Evolutionary conservation across 2,329 filamentous ascomycete genomes (phyloP).

Genomic region (Phaeophleospora eucalypticola): DNA sequence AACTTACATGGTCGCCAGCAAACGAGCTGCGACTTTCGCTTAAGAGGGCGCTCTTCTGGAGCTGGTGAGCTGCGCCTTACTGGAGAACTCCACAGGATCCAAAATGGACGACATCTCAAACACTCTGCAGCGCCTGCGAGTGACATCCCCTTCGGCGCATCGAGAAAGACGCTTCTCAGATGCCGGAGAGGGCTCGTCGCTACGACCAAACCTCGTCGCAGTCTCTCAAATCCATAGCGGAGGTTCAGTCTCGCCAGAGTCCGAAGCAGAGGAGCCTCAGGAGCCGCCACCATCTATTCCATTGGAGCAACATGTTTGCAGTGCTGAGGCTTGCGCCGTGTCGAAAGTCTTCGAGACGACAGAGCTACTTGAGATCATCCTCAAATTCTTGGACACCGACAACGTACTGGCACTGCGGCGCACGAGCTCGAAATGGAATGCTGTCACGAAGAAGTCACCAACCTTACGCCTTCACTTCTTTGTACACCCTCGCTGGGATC

Average conservation of each 20-base stretch:
- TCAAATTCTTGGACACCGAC: slow-evolving; percentile 17
- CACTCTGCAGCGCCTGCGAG: not conserved
- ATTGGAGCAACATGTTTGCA: slow-evolving; percentile 5
- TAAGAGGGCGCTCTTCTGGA: not conserved
- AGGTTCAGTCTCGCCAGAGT: not conserved
- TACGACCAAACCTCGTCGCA: not conserved
- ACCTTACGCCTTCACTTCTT: slow-evolving; percentile 25
- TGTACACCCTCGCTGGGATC: slow-evolving; percentile 19
- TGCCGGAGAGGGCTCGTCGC: not conserved
- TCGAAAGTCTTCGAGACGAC: slow-evolving; percentile 21
- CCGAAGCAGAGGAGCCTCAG: not conserved
- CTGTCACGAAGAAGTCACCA: slow-evolving; percentile 19
- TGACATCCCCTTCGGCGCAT: not conserved
- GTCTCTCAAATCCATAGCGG: not conserved
- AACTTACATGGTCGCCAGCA: too few relatives aligned
- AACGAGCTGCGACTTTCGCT: too few relatives aligned
- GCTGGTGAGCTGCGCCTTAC: too few relatives aligned
- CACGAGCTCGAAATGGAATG: slow-evolving; percentile 19
- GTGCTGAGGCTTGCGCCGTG: slow-evolving; percentile 17
- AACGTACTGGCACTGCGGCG: slow-evolving; percentile 18
- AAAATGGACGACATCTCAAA: not conserved
- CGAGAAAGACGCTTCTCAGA: slow-evolving; percentile 16
- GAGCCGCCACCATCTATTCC: not conserved
- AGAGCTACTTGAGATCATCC: slow-evolving; percentile 25
- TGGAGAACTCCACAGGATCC: too few relatives aligned